These are phyloP conservation scores for Paracamarosporium sp. DNA, from an alignment of 2,329 filamentous ascomycete genomes.

Conservation along the genomic window DNA sequence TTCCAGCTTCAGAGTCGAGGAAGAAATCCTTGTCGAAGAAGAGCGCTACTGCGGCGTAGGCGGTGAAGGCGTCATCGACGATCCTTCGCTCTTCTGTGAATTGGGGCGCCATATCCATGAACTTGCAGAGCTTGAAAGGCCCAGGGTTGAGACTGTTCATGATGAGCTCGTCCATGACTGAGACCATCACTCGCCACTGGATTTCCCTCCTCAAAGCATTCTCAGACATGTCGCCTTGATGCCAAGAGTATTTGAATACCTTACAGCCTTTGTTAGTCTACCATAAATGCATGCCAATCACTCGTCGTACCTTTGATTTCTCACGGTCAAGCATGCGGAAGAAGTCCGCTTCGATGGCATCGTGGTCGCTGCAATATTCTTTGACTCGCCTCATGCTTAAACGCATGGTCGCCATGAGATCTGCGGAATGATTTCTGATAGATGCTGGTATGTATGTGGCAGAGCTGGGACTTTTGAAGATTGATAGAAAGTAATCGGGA, in stretches of 20 bases:
- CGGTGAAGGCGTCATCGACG: slow-evolving; percentile 29
- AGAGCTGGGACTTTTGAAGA: slow-evolving; percentile 16
- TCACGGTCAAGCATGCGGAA: slow-evolving; percentile 40
- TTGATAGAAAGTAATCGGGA: slow-evolving; percentile 21
- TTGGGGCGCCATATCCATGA: slow-evolving; percentile 22
- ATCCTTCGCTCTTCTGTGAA: slow-evolving; percentile 28
- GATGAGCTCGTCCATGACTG: slow-evolving; percentile 30
- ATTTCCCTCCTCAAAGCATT: slow-evolving; percentile 47
- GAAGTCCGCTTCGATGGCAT: slow-evolving; percentile 31
- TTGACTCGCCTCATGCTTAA: slow-evolving; percentile 20
- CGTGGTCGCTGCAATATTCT: slow-evolving; percentile 13
- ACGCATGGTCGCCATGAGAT: slow-evolving; percentile 23
- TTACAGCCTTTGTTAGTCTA: slow-evolving; percentile 12
- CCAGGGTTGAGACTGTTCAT: slow-evolving; percentile 23
- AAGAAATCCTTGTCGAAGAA: slow-evolving; percentile 39
- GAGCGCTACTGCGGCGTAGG: slow-evolving; percentile 26
- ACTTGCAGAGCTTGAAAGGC: slow-evolving; percentile 30
- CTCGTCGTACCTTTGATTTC: slow-evolving; percentile 38
- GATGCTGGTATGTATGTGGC: slow-evolving; percentile 14
- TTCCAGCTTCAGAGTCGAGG: slow-evolving; percentile 43
- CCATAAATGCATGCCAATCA: not conserved
- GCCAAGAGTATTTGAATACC: slow-evolving; percentile 54
- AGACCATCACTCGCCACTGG: slow-evolving; percentile 47
- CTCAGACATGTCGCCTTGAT: slow-evolving; percentile 53
- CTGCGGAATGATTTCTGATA: slow-evolving; percentile 15